Evolutionary conservation across 225 moss, liverwort and hornwort genomes (phyloP).

Genomic region (Marchantia polymorpha): DNA sequence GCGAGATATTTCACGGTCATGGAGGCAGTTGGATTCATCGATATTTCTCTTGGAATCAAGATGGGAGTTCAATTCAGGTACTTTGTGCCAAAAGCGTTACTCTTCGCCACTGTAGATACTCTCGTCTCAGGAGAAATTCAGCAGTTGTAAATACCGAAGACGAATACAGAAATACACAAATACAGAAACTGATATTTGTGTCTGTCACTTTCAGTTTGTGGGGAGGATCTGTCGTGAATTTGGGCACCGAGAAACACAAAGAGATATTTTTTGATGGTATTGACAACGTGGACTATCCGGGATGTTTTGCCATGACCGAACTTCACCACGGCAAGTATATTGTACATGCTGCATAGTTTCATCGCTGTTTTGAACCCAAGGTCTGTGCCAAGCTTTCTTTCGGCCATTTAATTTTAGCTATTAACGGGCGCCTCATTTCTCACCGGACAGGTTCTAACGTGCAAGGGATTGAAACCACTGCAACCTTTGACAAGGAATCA

Average conservation of each 20-base stretch:
- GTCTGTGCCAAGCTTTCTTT: background rate
- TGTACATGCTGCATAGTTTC: background rate
- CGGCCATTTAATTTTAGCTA: background rate
- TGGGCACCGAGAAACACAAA: slow-evolving; percentile 75
- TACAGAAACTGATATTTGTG: background rate
- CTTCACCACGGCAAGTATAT: slow-evolving; percentile 68
- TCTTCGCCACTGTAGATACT: background rate
- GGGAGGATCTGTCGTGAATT: slow-evolving; percentile 70
- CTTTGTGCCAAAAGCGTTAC: background rate
- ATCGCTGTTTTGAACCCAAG: background rate
- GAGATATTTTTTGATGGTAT: slow-evolving; percentile 73
- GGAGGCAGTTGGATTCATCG: slow-evolving; percentile 72
- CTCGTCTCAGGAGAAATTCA: no score
- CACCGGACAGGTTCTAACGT: slow-evolving; percentile 63
- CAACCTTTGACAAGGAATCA: slow-evolving; percentile 60
- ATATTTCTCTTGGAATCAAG: slow-evolving; percentile 74
- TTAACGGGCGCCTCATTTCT: no score
- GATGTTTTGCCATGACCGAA: slow-evolving; percentile 90
- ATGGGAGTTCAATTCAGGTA: slow-evolving; percentile 81
- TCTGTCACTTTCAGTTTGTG: slow-evolving; percentile 53
- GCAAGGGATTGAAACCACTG: slow-evolving; percentile 84
- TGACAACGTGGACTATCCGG: slow-evolving; percentile 62
- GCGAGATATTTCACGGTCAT: slow-evolving; percentile 62
- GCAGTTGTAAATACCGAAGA: no score
- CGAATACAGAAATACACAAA: background rate